phyloP scores from a whole-genome alignment of 306 rosid species.

The Psophocarpus tetragonolobus region DNA sequence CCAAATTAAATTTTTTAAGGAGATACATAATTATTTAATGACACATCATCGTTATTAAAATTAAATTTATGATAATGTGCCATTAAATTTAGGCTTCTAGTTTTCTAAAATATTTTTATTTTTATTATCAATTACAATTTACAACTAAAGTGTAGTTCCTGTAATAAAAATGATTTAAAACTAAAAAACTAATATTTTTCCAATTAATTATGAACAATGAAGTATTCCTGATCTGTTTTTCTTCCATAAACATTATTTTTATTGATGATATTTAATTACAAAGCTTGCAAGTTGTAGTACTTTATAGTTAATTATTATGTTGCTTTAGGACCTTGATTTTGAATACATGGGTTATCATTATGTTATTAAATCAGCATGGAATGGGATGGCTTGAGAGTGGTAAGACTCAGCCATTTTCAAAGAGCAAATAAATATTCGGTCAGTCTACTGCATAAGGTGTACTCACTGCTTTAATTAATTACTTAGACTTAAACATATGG shows the following conservation, averaged over 20 bases:
- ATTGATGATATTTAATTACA: neutral
- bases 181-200: neutral
- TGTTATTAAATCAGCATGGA: neutral
- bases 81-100: neutral
- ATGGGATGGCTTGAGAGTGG: neutral
- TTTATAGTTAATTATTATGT: neutral
- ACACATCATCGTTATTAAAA: neutral
- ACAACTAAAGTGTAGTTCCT: neutral
- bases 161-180: neutral
- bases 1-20: neutral
- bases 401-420: neutral
- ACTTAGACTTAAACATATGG: neutral
- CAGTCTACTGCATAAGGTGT: neutral
- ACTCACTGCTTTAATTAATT: neutral
- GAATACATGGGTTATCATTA: neutral
- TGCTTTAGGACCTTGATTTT: constrained; percentile 3
- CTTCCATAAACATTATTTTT: neutral
- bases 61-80: neutral
- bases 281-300: constrained; percentile 12
- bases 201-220: neutral
- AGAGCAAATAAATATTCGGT: neutral
- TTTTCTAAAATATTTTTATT: neutral
- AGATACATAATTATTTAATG: neutral
- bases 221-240: neutral
- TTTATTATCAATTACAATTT: neutral